A percentile compares a stretch with the other conserved stretches of the same genome.
These are phyloP conservation scores for Globomyces sp. DNA, from an alignment of 371 early-diverging fungal genomes.

Conservation along the genomic window DNA sequence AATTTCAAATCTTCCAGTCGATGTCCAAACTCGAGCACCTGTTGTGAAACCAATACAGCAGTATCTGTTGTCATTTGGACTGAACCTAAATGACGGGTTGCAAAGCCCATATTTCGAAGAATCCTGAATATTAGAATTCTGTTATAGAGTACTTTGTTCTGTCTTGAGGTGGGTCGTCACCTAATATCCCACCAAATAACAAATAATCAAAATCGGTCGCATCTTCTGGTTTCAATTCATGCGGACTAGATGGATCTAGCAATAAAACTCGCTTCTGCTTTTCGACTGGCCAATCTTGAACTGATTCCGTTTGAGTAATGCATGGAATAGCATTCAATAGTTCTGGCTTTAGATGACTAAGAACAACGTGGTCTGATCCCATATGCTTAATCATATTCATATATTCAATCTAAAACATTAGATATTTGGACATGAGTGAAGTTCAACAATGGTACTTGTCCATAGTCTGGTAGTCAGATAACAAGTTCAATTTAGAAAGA, in stretches of 20 bases:
- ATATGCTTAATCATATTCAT: constrained; percentile 58
- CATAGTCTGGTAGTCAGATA: too few species aligned
- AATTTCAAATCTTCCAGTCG: constrained; percentile 65
- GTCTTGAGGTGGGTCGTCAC: constrained; percentile 61
- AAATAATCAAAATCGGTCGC: constrained; percentile 67
- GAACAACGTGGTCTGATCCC: constrained; percentile 28
- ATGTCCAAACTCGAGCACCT: constrained; percentile 40
- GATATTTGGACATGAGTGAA: constrained; percentile 67
- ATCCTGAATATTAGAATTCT: constrained; percentile 33
- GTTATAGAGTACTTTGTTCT: constrained; percentile 47
- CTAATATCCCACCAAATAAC: constrained; percentile 79
- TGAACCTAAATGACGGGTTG: constrained; percentile 72
- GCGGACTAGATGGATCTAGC: constrained; percentile 65
- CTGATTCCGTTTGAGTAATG: constrained; percentile 55
- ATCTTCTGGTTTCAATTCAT: constrained; percentile 65
- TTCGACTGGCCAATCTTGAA: constrained; percentile 58
- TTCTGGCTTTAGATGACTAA: constrained; percentile 56
- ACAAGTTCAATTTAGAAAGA: too few species aligned
- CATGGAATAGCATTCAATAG: constrained; percentile 52
- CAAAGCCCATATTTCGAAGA: constrained; percentile 70
- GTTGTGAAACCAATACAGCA: constrained; percentile 38
- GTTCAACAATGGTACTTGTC: too few species aligned
- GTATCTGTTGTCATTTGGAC: constrained; percentile 72
- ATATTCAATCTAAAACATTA: constrained; percentile 54
- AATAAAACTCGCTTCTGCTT: constrained; percentile 63